These are phyloP conservation scores for Clitoria ternatea DNA, from an alignment of 306 rosid genomes.

Conservation along the genomic window DNA sequence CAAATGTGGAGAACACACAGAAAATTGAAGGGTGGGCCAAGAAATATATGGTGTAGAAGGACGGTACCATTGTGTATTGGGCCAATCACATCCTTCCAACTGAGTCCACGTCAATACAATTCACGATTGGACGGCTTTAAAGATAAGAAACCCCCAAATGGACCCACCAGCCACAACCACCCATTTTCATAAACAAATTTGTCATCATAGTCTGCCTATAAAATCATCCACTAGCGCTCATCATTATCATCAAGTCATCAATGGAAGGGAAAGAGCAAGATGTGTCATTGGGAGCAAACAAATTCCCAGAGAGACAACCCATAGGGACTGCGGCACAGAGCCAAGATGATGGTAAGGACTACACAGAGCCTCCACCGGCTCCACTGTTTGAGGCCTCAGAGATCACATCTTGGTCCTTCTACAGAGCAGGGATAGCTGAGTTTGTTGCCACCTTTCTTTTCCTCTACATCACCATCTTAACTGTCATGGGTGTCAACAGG, in stretches of 20 bases:
- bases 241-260: neutral
- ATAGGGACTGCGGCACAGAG: conserved; percentile 52
- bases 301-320: conserved; percentile 82
- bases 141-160: neutral
- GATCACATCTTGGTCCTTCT: conserved; percentile 75
- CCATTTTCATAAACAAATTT: neutral
- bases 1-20: no score
- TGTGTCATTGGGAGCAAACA: conserved; percentile 82
- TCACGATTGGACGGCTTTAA: neutral
- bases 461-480: conserved; percentile 38
- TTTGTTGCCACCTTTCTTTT: conserved; percentile 39
- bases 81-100: neutral
- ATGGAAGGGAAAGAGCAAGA: conserved; percentile 93
- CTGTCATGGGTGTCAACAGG: conserved; percentile 47
- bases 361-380: conserved; percentile 50
- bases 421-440: conserved; percentile 42
- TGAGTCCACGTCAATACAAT: neutral
- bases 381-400: conserved; percentile 73
- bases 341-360: conserved; percentile 69
- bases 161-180: conserved; percentile 35
- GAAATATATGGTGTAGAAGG: neutral
- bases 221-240: neutral
- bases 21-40: neutral
- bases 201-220: conserved; percentile 8
- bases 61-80: neutral